Conservation (phyloP, 495 filamentous ascomycete genomes). For the Penicillium macrosclerotiorum region DNA sequence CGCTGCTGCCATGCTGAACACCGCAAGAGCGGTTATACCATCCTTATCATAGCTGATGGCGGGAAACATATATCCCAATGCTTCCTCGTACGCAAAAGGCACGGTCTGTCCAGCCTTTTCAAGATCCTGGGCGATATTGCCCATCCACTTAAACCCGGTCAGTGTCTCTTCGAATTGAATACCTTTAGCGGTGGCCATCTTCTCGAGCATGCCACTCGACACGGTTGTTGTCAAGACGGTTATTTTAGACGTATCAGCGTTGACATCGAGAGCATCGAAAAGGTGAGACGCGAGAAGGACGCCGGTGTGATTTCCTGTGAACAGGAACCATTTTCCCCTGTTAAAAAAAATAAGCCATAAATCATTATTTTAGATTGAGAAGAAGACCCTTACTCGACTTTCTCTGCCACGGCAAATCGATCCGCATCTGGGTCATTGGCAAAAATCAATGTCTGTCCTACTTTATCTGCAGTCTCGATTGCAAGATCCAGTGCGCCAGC, state of each 20-base stretch:
- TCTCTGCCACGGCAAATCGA: conserved; percentile 66
- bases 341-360: no score
- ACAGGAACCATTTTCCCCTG: conserved; percentile 56
- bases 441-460: conserved; percentile 52
- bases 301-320: conserved; percentile 70
- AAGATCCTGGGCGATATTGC: conserved; percentile 44
- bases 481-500: conserved; percentile 66
- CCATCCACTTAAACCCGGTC: conserved; percentile 78
- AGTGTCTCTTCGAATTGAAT: conserved; percentile 63
- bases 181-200: conserved; percentile 55
- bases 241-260: conserved; percentile 32
- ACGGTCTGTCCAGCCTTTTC: conserved; percentile 49
- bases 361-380: not conserved
- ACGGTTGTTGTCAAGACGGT: conserved; percentile 64
- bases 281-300: conserved; percentile 59
- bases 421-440: conserved; percentile 75
- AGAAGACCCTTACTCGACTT: conserved; percentile 40
- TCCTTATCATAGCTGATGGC: conserved; percentile 68
- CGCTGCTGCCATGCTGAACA: conserved; percentile 58
- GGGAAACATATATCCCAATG: conserved; percentile 73
- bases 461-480: conserved; percentile 50
- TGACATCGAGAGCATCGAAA: conserved; percentile 41
- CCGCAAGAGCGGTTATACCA: conserved; percentile 62
- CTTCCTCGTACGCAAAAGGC: conserved; percentile 69
- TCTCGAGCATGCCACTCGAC: conserved; percentile 62